These are phyloP conservation scores for Boletus sp. DNA, from an alignment of 1,284 basidiomycete species.

Conservation along the genomic window DNA sequence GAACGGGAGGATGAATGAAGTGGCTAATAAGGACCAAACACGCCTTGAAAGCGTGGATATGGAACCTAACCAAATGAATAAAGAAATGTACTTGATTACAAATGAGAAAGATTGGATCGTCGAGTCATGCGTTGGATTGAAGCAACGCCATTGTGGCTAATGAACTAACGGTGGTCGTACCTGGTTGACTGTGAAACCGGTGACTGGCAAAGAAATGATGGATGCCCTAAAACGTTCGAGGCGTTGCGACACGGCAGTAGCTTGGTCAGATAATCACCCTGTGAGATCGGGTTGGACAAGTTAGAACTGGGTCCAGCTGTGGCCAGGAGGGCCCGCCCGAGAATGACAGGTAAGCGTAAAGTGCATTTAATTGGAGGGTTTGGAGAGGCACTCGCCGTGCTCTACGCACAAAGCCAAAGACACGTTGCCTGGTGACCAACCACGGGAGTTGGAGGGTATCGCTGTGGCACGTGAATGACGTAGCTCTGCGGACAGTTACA, in stretches of 20 bases:
- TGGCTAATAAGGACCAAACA: conserved; percentile 16
- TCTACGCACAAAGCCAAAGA: no score
- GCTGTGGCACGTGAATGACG: conserved; percentile 4
- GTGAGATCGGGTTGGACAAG: not conserved
- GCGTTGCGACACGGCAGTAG: not conserved
- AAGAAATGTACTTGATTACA: not conserved
- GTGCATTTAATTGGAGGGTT: no score
- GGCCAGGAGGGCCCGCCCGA: no score
- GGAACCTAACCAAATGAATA: conserved; percentile 2
- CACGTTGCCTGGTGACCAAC: no score
- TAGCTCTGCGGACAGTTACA: not conserved
- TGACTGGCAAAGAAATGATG: conserved; percentile 6
- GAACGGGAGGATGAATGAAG: not conserved
- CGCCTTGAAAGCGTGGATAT: conserved; percentile 17
- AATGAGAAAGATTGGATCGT: conserved; percentile 8
- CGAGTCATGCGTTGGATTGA: conserved; percentile 1
- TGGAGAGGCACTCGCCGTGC: no score
- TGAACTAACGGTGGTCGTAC: not conserved
- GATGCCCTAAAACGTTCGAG: no score
- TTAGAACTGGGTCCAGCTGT: not conserved
- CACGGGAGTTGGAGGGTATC: no score
- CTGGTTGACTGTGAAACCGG: not conserved
- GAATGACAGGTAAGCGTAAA: no score
- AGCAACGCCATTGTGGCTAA: not conserved
- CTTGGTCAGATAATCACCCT: no score